A percentile compares a stretch with the other conserved stretches of the same genome.
Evolutionary conservation across 2,329 filamentous ascomycete species (phyloP).

Genomic region (Curvularia eragrostidis): DNA sequence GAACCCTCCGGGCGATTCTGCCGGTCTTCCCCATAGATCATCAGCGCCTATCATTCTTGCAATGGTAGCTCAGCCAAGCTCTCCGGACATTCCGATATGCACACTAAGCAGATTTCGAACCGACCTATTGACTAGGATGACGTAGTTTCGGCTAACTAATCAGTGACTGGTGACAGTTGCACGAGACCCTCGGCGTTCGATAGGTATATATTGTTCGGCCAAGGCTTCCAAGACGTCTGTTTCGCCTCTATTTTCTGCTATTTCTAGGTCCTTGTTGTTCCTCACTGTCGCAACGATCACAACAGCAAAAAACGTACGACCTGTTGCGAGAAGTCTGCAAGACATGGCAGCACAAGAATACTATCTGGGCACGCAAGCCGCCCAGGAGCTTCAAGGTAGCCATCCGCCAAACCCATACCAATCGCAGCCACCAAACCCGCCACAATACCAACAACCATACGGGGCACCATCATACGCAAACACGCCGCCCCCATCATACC

Average conservation of each 20-base stretch:
- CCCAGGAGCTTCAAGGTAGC: conserved; percentile 31
- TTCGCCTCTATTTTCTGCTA: conserved; percentile 6
- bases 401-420: conserved; percentile 23
- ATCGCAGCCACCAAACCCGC: conserved; percentile 20
- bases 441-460: conserved; percentile 26
- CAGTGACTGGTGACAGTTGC: conserved; percentile 32
- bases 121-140: conserved; percentile 34
- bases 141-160: conserved; percentile 26
- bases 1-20: conserved; percentile 9
- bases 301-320: background rate
- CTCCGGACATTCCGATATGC: conserved; percentile 29
- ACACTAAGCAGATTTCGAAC: conserved; percentile 25
- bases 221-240: conserved; percentile 12
- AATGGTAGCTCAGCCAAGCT: conserved; percentile 33
- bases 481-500: conserved; percentile 16
- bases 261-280: background rate
- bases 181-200: conserved; percentile 25
- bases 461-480: conserved; percentile 19
- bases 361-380: conserved; percentile 35
- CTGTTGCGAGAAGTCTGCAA: background rate
- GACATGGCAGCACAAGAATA: conserved; percentile 47
- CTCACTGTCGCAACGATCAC: background rate
- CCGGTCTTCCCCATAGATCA: conserved; percentile 19
- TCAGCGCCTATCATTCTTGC: conserved; percentile 18
- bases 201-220: conserved; percentile 25